These are phyloP conservation scores for Rhododendron henanense DNA, from an alignment of 148 eudicot species.

Conservation along the genomic window DNA sequence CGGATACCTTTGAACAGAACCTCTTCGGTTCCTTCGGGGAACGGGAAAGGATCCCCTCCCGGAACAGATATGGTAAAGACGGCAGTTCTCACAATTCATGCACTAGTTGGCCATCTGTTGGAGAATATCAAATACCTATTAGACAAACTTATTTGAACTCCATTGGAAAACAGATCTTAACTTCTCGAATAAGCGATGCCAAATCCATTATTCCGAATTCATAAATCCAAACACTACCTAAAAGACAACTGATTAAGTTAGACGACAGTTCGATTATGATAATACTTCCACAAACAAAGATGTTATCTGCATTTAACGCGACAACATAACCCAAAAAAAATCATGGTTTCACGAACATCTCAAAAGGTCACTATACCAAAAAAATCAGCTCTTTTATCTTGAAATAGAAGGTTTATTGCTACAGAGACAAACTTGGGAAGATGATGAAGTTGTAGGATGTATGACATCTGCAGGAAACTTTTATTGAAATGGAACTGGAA, in stretches of 20 bases:
- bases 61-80: background rate
- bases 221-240: background rate
- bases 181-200: background rate
- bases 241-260: background rate
- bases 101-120: background rate
- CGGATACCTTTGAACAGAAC: too few relatives aligned
- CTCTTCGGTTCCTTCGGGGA: too few relatives aligned
- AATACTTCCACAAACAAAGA: background rate
- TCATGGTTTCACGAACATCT: background rate
- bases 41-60: too few relatives aligned
- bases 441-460: background rate
- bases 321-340: background rate
- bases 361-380: background rate
- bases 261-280: background rate
- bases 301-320: background rate
- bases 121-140: background rate
- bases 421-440: background rate
- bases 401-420: background rate
- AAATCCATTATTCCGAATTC: background rate
- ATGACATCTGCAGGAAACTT: background rate
- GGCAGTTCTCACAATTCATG: background rate
- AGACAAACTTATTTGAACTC: background rate
- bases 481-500: conserved; percentile 66
- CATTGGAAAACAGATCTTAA: background rate
- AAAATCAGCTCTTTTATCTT: background rate